Evolutionary conservation across 192 early-diverging fungal species (phyloP).

Genomic region (Gaertneriomyces semiglobifer): DNA sequence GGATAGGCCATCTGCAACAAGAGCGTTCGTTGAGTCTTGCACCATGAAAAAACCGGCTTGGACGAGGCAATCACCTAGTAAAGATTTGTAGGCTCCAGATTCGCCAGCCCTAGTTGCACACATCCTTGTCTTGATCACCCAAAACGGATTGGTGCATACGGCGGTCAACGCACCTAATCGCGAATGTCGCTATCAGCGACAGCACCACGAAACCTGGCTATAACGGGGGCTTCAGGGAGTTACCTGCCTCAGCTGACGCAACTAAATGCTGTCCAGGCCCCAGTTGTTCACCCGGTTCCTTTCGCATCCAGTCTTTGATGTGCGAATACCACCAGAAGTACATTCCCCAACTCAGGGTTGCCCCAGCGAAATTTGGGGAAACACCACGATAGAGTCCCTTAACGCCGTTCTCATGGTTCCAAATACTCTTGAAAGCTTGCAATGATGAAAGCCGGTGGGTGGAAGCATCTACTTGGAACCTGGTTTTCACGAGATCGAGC

Average conservation of each 20-base stretch:
- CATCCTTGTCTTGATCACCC: slow-evolving; percentile 95
- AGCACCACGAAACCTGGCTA: neutral
- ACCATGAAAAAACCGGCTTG: neutral
- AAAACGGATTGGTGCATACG: slow-evolving; percentile 89
- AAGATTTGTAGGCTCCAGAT: slow-evolving; percentile 40
- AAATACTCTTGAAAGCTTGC: slow-evolving; percentile 46
- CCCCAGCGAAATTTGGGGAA: slow-evolving; percentile 82
- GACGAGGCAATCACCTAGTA: slow-evolving; percentile 35
- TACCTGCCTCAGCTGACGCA: slow-evolving; percentile 75
- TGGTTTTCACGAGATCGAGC: slow-evolving; percentile 90
- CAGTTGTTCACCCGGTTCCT: slow-evolving; percentile 42
- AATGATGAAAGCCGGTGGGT: slow-evolving; percentile 12
- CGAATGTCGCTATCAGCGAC: neutral
- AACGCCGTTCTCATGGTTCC: slow-evolving; percentile 56
- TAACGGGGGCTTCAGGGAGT: neutral
- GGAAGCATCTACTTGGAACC: slow-evolving; percentile 62
- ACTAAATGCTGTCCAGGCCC: slow-evolving; percentile 74
- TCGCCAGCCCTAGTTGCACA: slow-evolving; percentile 43
- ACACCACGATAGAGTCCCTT: slow-evolving; percentile 89
- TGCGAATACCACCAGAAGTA: slow-evolving; percentile 84
- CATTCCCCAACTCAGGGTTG: slow-evolving; percentile 91
- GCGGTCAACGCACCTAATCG: slow-evolving; percentile 72
- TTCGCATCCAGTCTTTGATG: slow-evolving; percentile 64
- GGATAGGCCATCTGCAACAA: slow-evolving; percentile 63
- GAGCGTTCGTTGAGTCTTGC: neutral